Conservation (phyloP, 2,329 filamentous ascomycete genomes). For the Cladobotryum mycophilum region DNA sequence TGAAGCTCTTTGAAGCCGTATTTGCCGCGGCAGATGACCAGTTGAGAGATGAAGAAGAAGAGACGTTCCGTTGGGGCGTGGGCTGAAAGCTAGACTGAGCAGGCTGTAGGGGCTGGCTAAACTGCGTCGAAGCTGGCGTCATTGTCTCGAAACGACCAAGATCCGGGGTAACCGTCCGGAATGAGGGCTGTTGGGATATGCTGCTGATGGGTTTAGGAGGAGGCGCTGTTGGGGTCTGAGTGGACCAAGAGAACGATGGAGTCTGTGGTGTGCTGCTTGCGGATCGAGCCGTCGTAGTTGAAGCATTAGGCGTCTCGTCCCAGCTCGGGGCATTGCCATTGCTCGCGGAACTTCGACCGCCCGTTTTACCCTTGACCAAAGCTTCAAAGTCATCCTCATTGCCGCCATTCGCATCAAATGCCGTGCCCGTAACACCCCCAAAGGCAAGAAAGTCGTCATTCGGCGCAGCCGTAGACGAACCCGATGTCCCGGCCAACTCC, state of each 20-base stretch:
- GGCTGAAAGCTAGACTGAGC: conserved; percentile 22
- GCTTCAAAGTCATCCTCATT: conserved; percentile 75
- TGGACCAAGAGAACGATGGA: conserved; percentile 59
- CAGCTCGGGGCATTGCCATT: conserved; percentile 39
- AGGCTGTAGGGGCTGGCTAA: conserved; percentile 53
- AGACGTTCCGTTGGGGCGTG: conserved; percentile 18
- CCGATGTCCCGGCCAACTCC: conserved; percentile 62
- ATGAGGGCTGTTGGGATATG: conserved; percentile 35
- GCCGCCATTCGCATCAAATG: conserved; percentile 48
- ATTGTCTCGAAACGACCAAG: conserved; percentile 49
- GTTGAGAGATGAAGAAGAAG: conserved; percentile 39
- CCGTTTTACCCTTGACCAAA: conserved; percentile 67
- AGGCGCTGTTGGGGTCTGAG: conserved; percentile 39
- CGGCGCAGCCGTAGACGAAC: conserved; percentile 39
- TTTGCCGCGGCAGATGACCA: conserved; percentile 41
- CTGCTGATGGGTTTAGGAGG: conserved; percentile 25
- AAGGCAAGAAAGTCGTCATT: conserved; percentile 67
- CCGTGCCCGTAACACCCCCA: conserved; percentile 57
- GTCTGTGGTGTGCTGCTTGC: conserved; percentile 35
- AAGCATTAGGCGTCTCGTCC: conserved; percentile 37
- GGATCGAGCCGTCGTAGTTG: conserved; percentile 23
- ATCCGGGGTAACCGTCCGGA: conserved; percentile 55
- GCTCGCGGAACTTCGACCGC: conserved; percentile 29
- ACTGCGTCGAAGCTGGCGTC: conserved; percentile 55
- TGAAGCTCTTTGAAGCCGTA: conserved; percentile 10